Percentiles rank a stretch among this genome's conserved stretches.
phyloP scores from a whole-genome alignment of 345 rosid genomes.

The Gynandropsis gynandra region DNA sequence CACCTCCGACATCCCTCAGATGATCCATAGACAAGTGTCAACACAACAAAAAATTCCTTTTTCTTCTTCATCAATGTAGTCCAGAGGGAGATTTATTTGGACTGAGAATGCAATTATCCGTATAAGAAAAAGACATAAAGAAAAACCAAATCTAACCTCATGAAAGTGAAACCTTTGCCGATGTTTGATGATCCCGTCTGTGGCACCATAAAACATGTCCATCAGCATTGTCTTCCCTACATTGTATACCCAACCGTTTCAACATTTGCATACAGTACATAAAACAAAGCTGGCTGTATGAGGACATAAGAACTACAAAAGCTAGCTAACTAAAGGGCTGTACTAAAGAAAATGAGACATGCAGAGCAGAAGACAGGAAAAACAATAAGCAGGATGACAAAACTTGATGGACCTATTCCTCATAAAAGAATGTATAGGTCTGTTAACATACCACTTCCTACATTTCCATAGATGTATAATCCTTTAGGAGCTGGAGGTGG shows the following conservation, averaged over 20 bases:
- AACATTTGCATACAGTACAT: conserved; percentile 7
- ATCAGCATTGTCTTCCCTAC: conserved; percentile 95
- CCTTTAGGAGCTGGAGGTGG: conserved; percentile 87
- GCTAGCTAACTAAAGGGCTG: not conserved
- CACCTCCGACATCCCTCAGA: too few species aligned
- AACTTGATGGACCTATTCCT: too few species aligned
- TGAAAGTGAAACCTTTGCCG: conserved; percentile 76
- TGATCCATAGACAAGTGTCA: too few species aligned
- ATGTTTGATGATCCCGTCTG: conserved; percentile 60
- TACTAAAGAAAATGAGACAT: conserved; percentile 1
- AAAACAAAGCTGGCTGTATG: not conserved
- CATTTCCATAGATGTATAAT: conserved; percentile 80
- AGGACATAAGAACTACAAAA: conserved; percentile 4
- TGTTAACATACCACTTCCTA: conserved; percentile 71
- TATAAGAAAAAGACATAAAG: not conserved
- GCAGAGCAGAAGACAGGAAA: not conserved
- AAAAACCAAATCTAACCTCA: conserved; percentile 40
- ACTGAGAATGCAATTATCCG: not conserved
- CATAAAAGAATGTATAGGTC: not conserved
- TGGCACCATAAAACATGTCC: conserved; percentile 89
- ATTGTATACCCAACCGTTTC: conserved; percentile 11
- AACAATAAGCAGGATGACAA: too few species aligned
- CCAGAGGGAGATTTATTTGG: too few species aligned
- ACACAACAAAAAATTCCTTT: too few species aligned
- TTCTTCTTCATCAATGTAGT: too few species aligned